Conservation (phyloP, 2,329 filamentous ascomycete species). For the Talaromyces sp. region DNA sequence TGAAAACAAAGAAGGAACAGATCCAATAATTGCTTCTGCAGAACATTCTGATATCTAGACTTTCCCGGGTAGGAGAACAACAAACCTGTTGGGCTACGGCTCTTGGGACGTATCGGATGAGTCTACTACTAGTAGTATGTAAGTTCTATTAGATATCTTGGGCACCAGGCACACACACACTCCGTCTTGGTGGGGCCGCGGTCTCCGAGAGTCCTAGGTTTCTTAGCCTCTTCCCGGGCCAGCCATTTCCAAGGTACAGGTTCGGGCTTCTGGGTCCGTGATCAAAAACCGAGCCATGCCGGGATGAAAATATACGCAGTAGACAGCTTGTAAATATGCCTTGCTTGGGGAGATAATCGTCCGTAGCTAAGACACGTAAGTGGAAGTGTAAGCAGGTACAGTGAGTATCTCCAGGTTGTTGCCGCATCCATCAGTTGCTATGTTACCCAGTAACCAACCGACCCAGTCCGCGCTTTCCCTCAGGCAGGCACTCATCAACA, state of each 20-base stretch:
- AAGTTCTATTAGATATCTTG: neutral
- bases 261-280: too few species aligned
- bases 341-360: neutral
- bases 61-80: neutral
- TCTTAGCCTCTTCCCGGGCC: neutral
- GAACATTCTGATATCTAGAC: neutral
- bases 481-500: neutral
- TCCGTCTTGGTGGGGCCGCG: neutral
- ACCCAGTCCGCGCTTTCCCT: neutral
- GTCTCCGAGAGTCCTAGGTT: neutral
- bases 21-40: neutral
- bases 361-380: too few species aligned
- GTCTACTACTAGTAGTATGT: neutral
- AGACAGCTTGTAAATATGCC: neutral
- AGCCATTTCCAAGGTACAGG: conserved; percentile 6
- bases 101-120: neutral
- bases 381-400: neutral
- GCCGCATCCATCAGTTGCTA: neutral
- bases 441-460: neutral
- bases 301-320: neutral
- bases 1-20: neutral
- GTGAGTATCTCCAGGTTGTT: neutral
- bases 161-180: neutral
- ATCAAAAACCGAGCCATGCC: too few species aligned
- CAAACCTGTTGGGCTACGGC: neutral